Conservation (phyloP, 2,329 filamentous ascomycete genomes). For the Phoma sp. region DNA sequence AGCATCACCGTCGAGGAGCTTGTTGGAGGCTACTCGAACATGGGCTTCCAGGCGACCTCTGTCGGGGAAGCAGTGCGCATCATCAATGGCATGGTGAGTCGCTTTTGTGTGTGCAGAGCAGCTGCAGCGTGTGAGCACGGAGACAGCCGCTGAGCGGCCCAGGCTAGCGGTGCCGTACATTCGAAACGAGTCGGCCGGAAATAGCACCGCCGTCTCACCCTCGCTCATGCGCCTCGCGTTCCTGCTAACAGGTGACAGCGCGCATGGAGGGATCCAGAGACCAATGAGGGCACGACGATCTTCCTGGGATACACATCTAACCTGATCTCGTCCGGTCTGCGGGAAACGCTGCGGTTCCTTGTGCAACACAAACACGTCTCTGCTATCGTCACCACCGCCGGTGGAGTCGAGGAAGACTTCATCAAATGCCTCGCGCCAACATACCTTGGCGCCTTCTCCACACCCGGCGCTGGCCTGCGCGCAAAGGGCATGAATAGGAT, state of each 20-base stretch:
- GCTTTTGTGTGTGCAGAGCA: constrained; percentile 20
- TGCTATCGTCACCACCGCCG: constrained; percentile 92
- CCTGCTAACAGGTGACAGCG: constrained; percentile 59
- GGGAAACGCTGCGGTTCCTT: constrained; percentile 89
- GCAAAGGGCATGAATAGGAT: constrained; percentile 91
- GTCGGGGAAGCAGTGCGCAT: constrained; percentile 88
- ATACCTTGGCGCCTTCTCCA: constrained; percentile 86
- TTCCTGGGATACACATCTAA: constrained; percentile 98
- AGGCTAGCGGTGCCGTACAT: constrained; percentile 32
- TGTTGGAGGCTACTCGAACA: constrained; percentile 78
- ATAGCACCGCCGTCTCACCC: constrained; percentile 28
- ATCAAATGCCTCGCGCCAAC: constrained; percentile 98
- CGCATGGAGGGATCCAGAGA: constrained; percentile 80
- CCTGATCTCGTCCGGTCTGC: constrained; percentile 91
- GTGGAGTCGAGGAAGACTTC: constrained; percentile 94
- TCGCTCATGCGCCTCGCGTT: constrained; percentile 27
- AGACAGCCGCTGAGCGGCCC: constrained; percentile 26
- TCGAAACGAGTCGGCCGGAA: constrained; percentile 42
- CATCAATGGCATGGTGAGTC: constrained; percentile 88
- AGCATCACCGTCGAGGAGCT: constrained; percentile 87
- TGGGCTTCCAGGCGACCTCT: constrained; percentile 83
- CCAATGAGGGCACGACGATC: constrained; percentile 82
- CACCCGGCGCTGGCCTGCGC: constrained; percentile 77
- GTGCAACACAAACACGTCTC: constrained; percentile 93
- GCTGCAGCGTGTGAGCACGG: constrained; percentile 22